Evolutionary conservation across 2,329 filamentous ascomycete genomes (phyloP).

Genomic region (Orbilia ellipsospora): DNA sequence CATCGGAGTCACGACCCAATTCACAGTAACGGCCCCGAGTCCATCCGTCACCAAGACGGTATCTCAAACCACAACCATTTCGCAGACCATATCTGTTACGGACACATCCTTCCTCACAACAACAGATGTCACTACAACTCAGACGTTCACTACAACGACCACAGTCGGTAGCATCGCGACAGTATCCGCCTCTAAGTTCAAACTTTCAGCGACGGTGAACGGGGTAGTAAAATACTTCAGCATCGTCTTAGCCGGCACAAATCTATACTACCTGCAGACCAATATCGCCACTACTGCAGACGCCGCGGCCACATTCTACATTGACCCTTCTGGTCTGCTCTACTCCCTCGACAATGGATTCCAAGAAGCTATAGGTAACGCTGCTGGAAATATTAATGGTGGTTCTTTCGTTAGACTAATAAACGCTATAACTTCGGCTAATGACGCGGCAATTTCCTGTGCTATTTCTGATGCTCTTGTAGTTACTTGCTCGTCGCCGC

Average conservation of each 20-base stretch:
- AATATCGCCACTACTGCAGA: background rate
- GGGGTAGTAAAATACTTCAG: background rate
- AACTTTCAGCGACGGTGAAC: background rate
- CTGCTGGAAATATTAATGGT: background rate
- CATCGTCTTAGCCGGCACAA: background rate
- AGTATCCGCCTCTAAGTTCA: background rate
- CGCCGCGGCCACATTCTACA: background rate
- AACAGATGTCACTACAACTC: background rate
- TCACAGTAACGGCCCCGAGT: background rate
- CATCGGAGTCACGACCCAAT: background rate
- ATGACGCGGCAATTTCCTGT: background rate
- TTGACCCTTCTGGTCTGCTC: background rate
- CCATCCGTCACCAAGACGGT: background rate
- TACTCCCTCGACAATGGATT: background rate
- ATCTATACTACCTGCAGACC: background rate
- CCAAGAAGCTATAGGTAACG: background rate
- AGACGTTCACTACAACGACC: background rate
- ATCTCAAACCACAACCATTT: background rate
- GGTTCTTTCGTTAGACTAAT: background rate
- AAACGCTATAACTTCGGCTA: background rate
- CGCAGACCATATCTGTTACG: background rate
- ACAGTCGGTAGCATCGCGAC: background rate
- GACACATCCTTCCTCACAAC: background rate
- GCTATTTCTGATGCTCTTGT: background rate
- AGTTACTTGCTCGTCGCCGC: background rate